Conservation (phyloP, 1,284 basidiomycete species). For the Apiotrichum mycotoxinovorans region DNA sequence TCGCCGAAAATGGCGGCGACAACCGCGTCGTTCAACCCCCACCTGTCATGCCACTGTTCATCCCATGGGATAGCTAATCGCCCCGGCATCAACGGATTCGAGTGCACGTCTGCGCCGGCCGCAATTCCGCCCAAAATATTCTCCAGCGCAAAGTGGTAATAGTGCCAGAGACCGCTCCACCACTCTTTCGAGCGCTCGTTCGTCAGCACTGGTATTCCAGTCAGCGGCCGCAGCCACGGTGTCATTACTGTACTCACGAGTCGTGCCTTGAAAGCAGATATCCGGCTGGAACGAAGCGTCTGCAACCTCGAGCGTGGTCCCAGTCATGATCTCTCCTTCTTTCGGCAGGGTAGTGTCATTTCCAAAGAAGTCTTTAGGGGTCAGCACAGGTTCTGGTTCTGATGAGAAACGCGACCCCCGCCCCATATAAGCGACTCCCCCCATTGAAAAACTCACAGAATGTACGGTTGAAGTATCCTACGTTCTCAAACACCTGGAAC, state of each 20-base stretch:
- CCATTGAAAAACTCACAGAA: constrained; percentile 18
- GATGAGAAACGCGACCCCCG: not conserved
- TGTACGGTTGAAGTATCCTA: constrained; percentile 19
- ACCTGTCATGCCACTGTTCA: constrained; percentile 18
- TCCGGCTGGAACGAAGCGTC: not conserved
- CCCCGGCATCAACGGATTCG: constrained; percentile 11
- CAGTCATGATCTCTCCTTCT: constrained; percentile 17
- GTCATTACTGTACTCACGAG: not conserved
- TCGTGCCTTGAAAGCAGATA: not conserved
- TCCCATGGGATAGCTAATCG: constrained; percentile 21
- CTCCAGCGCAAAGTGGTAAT: constrained; percentile 78
- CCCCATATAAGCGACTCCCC: too few species aligned
- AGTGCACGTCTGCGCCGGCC: constrained; percentile 27
- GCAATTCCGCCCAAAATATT: constrained; percentile 66
- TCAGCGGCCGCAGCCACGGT: not conserved
- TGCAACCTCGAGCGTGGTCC: not conserved
- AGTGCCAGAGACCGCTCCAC: constrained; percentile 53
- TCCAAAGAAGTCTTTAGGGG: constrained; percentile 6
- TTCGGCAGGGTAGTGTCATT: not conserved
- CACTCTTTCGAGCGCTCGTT: constrained; percentile 22
- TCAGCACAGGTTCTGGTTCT: not conserved
- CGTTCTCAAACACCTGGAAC: constrained; percentile 23
- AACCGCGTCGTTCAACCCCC: constrained; percentile 25
- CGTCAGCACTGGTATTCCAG: constrained; percentile 18
- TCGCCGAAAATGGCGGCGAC: constrained; percentile 20